Base-by-base conservation (phyloP, 495 filamentous ascomycete genomes). In the Pseudomonodictys pantanalensis region DNA sequence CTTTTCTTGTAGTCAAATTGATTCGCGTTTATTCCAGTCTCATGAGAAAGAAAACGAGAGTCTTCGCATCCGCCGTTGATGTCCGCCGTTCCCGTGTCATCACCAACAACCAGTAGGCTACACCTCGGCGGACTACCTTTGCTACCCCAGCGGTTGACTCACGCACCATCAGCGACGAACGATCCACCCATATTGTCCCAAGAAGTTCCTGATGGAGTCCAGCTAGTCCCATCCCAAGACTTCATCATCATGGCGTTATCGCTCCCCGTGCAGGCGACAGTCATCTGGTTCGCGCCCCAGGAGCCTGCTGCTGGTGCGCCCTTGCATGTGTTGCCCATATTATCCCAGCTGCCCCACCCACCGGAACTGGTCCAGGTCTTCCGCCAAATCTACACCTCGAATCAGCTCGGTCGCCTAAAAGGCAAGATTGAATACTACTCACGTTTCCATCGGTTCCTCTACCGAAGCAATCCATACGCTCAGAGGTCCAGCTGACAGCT, bases 291-390 rank as follows among this genome's bases (percentile, higher is more conserved):
- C 9, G 52, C 35, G 17, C 39, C 52, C 38, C 52, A 44, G 17
- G 38, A 43, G 23, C 39, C 39, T n/a, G 52, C 38, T 3, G 38
- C 39, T 6, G 52, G 52, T 1, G 32, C 52, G 8, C 38, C 52
- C 23, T 43, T 42, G 20, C 52, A 55, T 2, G 22, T 12, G 11
- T 25, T 28, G 2, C 52, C 22, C 11, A 55, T n/a, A 24, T 55
- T 55, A 15, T 55, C 52, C 38, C 52, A 43, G 25, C 22, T 55
- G 25, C 52, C 38, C 52, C 35, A 44, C 8, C 52, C 52, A 15
- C 52, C 28, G 38, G 10, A 23, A 38, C 33, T 24, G 23, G 17
- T 55, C 38, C 52, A 55, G 2, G 33, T 25, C 15, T 32, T 29
- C 18, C 44, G 52, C 18, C 24, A 55, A 9, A n/a, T 55, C 38